Conservation (phyloP, 2,329 filamentous ascomycete species). For the Furcasterigmium sp. region DNA sequence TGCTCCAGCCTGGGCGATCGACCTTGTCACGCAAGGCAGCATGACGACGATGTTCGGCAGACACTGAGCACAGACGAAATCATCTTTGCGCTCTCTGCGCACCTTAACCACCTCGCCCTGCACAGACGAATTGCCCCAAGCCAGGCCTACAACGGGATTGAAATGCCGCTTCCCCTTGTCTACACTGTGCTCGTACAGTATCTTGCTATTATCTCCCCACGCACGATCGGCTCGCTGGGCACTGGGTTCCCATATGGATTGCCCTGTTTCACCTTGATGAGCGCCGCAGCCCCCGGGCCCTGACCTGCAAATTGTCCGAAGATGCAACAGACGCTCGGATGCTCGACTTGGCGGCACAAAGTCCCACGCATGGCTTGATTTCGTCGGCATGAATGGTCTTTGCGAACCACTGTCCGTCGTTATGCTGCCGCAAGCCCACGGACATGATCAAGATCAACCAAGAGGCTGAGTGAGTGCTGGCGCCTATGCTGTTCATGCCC, state of each 20-base stretch:
- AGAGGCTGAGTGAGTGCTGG: no score
- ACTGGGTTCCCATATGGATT: background rate
- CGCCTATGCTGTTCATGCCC: no score
- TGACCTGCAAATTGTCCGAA: background rate
- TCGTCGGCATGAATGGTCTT: no score
- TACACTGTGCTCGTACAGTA: no score
- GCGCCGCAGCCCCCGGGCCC: background rate
- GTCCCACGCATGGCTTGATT: no score
- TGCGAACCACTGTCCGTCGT: no score
- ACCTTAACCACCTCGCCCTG: background rate
- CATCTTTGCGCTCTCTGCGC: conserved; percentile 1
- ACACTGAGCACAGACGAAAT: conserved; percentile 2
- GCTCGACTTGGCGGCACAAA: no score
- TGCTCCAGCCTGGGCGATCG: no score
- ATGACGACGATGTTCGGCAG: background rate
- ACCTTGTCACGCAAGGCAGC: background rate
- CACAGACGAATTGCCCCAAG: background rate
- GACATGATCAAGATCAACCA: no score
- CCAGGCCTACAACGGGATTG: background rate
- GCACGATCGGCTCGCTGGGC: background rate
- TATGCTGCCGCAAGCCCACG: no score
- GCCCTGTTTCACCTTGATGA: background rate
- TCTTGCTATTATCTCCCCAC: no score
- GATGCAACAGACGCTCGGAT: background rate
- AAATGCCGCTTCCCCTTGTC: no score